phyloP scores from a whole-genome alignment of 2,329 filamentous ascomycete species.

The Cladosporium cucumerinum region DNA sequence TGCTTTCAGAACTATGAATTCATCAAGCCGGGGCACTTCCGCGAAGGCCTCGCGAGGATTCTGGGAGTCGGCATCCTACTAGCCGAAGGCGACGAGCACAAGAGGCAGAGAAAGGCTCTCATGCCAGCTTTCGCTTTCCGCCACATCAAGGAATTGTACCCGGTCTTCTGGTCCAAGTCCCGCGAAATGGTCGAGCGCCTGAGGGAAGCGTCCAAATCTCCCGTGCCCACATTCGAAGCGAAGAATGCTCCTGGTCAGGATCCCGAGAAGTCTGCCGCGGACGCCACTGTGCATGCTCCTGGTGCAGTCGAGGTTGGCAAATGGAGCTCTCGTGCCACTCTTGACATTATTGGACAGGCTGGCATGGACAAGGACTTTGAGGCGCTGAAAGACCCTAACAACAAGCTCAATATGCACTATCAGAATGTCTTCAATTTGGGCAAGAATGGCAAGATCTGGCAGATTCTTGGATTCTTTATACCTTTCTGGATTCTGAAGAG shows the following conservation, averaged over 20 bases:
- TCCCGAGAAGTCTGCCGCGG: conserved; percentile 87
- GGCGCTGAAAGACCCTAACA: conserved; percentile 49
- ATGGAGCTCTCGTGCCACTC: conserved; percentile 51
- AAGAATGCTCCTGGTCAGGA: neutral
- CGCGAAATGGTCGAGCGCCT: conserved; percentile 39
- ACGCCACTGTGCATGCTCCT: conserved; percentile 49
- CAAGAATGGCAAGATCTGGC: conserved; percentile 53
- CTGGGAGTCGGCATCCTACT: conserved; percentile 71
- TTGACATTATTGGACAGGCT: conserved; percentile 58
- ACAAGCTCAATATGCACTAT: conserved; percentile 53
- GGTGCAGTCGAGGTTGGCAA: conserved; percentile 43
- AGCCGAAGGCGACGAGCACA: conserved; percentile 89
- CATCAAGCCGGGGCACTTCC: conserved; percentile 45
- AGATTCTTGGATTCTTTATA: conserved; percentile 45
- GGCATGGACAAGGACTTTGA: conserved; percentile 58
- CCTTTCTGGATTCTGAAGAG: conserved; percentile 58
- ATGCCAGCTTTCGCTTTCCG: conserved; percentile 51
- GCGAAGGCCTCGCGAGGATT: conserved; percentile 57
- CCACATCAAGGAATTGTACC: conserved; percentile 50
- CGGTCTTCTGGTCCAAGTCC: conserved; percentile 49
- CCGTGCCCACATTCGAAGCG: conserved; percentile 10
- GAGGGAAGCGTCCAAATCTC: conserved; percentile 33
- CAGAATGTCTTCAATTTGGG: conserved; percentile 49
- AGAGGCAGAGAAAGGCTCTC: conserved; percentile 52
- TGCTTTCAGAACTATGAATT: conserved; percentile 36